Base-by-base conservation (phyloP, 768 basidiomycete genomes). In the Daedaleopsis nitida region DNA sequence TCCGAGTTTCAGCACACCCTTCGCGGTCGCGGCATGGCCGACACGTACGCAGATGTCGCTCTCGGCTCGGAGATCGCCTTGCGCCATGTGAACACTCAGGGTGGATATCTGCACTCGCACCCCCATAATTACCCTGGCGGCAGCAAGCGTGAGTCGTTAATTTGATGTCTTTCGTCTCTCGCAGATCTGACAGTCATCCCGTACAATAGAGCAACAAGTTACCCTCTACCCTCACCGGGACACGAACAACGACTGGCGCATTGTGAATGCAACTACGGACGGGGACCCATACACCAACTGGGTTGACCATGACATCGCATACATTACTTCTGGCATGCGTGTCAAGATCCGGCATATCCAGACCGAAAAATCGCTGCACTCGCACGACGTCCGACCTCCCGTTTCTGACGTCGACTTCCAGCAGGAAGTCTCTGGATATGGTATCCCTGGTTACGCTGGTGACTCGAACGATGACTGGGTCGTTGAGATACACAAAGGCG, bases 161-260 rank as follows among this genome's bases (percentile, higher is more conserved):
- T 71, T 69, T 10, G 48, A 14, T 24, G 35, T 19, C 45, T 3
- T 14, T 2, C 17, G 11, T 10, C 5, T 21, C 2, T 11, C 5
- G 3, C 14, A 16, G 10, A 21, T 39, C 34, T 55, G 23, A 50
- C 52, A 35, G 64, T 55, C 11, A 13, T 37, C 39, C 32, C 13
- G 4, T 61, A 17, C 34, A 32, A 13, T 71, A 98, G 96, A 99
- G 71, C 97, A 99, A 84, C 97, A 99, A 77, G 82, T 99, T 63
- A 98, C 97, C 0, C 86, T 99, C n/a, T 99, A 99, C 72, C 97
- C 97, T 1, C 97, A 99, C 74, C 85, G 90, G n/a, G 97, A 99
- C 69, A 78, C 80, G n/a, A 99, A 99, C 80, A 99, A 99, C 73
- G 76, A 89, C 67, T 99, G 93, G 93, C 82, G 85, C 17, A 84